A percentile compares a stretch with the other conserved stretches of the same genome.
These are phyloP conservation scores for Cucurbitaria berberidis DNA, from an alignment of 2,329 filamentous ascomycete species.

Conservation along the genomic window DNA sequence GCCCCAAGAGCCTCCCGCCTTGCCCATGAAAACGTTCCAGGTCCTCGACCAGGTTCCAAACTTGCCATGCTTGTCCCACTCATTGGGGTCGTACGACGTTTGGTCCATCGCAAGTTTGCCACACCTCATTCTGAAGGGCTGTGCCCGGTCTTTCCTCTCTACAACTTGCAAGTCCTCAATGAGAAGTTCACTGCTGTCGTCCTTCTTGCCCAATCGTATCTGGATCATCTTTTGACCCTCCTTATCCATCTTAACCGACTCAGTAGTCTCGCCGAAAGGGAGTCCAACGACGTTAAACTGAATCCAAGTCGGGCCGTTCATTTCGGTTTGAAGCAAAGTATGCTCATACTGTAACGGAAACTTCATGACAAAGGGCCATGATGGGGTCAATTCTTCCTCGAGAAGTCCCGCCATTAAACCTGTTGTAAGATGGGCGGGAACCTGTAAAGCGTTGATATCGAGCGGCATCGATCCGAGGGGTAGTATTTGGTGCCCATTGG, in stretches of 20 bases:
- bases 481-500: constrained; percentile 28
- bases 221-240: constrained; percentile 34
- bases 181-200: constrained; percentile 6
- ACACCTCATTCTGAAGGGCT: constrained; percentile 37
- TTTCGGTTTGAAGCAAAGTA: constrained; percentile 23
- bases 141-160: constrained; percentile 18
- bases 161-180: constrained; percentile 37
- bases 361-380: constrained; percentile 16
- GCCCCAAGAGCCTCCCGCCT: constrained; percentile 12
- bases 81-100: constrained; percentile 31
- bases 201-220: constrained; percentile 23
- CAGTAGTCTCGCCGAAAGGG: constrained; percentile 2
- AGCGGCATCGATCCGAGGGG: constrained; percentile 32
- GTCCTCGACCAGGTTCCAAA: constrained; percentile 30
- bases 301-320: constrained; percentile 20
- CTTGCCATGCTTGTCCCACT: constrained; percentile 41
- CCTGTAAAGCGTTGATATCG: constrained; percentile 29
- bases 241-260: constrained; percentile 15
- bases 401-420: constrained; percentile 15
- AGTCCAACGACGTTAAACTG: constrained; percentile 39
- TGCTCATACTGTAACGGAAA: constrained; percentile 37
- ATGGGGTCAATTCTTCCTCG: constrained; percentile 7
- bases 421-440: constrained; percentile 21
- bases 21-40: constrained; percentile 19
- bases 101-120: constrained; percentile 33